Percentiles rank a stretch among this genome's conserved stretches.
Conservation (phyloP, 495 filamentous ascomycete genomes). For the Tuber indicum region DNA sequence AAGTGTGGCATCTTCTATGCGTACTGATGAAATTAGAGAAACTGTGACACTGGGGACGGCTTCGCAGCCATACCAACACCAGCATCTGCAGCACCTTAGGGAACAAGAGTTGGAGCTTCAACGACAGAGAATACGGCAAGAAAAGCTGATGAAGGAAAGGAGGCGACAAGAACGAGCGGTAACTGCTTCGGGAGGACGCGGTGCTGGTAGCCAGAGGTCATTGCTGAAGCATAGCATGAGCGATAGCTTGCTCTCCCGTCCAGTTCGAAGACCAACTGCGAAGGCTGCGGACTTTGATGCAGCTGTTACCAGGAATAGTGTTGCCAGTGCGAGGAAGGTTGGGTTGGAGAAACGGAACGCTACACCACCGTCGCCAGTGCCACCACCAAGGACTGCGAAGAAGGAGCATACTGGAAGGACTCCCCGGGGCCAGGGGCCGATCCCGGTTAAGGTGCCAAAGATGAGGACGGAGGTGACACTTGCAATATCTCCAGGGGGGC, state of each 20-base stretch:
- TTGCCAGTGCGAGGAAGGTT: conserved; percentile 15
- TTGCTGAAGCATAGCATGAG: conserved; percentile 29
- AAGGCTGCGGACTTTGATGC: conserved; percentile 38
- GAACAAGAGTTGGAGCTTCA: conserved; percentile 40
- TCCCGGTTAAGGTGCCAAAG: conserved; percentile 13
- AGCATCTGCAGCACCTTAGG: conserved; percentile 40
- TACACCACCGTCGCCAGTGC: conserved; percentile 20
- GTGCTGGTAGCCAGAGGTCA: conserved; percentile 20
- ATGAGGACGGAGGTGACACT: conserved; percentile 37
- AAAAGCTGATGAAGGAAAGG: conserved; percentile 25
- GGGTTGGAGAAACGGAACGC: conserved; percentile 18
- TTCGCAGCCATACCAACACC: conserved; percentile 39
- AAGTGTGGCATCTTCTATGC: conserved; percentile 39
- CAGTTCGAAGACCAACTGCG: conserved; percentile 17
- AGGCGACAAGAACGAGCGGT: conserved; percentile 24
- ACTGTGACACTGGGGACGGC: conserved; percentile 9
- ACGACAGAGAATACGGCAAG: conserved; percentile 28
- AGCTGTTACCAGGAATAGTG: conserved; percentile 34
- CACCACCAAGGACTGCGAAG: conserved; percentile 3
- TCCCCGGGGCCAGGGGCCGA: conserved; percentile 14
- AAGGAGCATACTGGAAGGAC: conserved; percentile 1
- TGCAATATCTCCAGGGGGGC: conserved; percentile 38
- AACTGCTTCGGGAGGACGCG: conserved; percentile 21
- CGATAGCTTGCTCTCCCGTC: conserved; percentile 26
- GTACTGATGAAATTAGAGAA: conserved; percentile 17